A percentile compares a stretch with the other conserved stretches of the same genome.
These are phyloP conservation scores for Begonia loranthoides DNA, from an alignment of 306 rosid genomes.

Conservation along the genomic window DNA sequence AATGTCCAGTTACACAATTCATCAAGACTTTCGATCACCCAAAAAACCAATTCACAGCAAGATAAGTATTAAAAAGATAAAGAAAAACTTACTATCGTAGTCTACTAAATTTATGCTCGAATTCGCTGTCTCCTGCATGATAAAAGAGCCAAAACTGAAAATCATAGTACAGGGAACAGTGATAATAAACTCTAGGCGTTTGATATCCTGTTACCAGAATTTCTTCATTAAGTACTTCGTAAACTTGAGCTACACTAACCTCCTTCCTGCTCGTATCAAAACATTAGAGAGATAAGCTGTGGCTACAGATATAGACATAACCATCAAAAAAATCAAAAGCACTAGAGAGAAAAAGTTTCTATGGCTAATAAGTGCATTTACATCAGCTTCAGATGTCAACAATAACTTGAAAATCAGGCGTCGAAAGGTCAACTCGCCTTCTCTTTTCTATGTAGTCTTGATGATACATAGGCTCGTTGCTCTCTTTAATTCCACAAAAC, in stretches of 20 bases:
- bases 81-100: slow-evolving; percentile 47
- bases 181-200: slow-evolving; percentile 1
- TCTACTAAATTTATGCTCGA: slow-evolving; percentile 44
- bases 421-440: slow-evolving; percentile 26
- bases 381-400: background rate
- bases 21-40: background rate
- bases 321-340: too few relatives aligned
- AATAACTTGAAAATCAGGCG: slow-evolving; percentile 1
- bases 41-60: background rate
- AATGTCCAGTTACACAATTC: too few relatives aligned
- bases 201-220: slow-evolving; percentile 37
- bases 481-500: slow-evolving; percentile 10
- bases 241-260: slow-evolving; percentile 19
- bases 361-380: too few relatives aligned
- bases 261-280: slow-evolving; percentile 39
- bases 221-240: slow-evolving; percentile 36
- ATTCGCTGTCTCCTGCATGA: slow-evolving; percentile 33
- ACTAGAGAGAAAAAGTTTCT: too few relatives aligned
- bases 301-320: too few relatives aligned
- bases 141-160: slow-evolving; percentile 6
- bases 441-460: slow-evolving; percentile 50
- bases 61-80: background rate
- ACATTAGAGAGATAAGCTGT: too few relatives aligned
- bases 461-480: slow-evolving; percentile 55
- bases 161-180: slow-evolving; percentile 3